A percentile compares a stretch with the other conserved stretches of the same genome.
Evolutionary conservation across 495 filamentous ascomycete genomes (phyloP).

Genomic region (Hypoxylon fragiforme): DNA sequence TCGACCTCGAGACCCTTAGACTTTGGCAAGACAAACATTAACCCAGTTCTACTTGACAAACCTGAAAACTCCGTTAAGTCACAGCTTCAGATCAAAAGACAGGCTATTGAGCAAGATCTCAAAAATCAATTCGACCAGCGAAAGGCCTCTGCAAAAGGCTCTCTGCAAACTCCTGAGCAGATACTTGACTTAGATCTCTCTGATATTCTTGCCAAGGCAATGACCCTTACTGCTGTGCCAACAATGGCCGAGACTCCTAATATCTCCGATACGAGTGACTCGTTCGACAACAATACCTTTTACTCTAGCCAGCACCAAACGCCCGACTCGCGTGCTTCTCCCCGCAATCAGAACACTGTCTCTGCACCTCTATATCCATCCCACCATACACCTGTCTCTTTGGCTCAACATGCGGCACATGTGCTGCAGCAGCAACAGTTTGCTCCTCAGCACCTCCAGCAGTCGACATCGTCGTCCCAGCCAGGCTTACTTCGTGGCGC

Average conservation of each 20-base stretch:
- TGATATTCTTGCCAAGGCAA: slow-evolving; percentile 70
- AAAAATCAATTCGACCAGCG: slow-evolving; percentile 74
- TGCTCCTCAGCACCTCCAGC: slow-evolving; percentile 12
- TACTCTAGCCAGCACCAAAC: slow-evolving; percentile 79
- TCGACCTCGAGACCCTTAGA: slow-evolving; percentile 41
- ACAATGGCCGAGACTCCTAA: slow-evolving; percentile 59
- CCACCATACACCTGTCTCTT: slow-evolving; percentile 25
- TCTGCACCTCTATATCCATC: slow-evolving; percentile 50
- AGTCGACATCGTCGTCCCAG: slow-evolving; percentile 13
- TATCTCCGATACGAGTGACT: slow-evolving; percentile 67
- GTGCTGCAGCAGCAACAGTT: slow-evolving; percentile 8
- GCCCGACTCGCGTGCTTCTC: slow-evolving; percentile 47
- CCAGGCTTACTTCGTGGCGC: slow-evolving; percentile 11
- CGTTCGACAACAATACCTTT: slow-evolving; percentile 91
- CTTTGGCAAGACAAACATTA: slow-evolving; percentile 57
- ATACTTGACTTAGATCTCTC: slow-evolving; percentile 74
- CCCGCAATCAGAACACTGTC: slow-evolving; percentile 44
- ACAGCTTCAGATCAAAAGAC: slow-evolving; percentile 77
- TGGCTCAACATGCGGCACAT: slow-evolving; percentile 9
- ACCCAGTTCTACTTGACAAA: slow-evolving; percentile 81
- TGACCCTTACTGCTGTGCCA: slow-evolving; percentile 58
- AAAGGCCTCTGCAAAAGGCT: slow-evolving; percentile 55
- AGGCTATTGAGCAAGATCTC: slow-evolving; percentile 75
- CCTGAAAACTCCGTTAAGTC: slow-evolving; percentile 81
- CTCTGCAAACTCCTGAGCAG: slow-evolving; percentile 63